phyloP scores from a whole-genome alignment of 768 basidiomycete genomes.

The Nidularia pulvinata region DNA sequence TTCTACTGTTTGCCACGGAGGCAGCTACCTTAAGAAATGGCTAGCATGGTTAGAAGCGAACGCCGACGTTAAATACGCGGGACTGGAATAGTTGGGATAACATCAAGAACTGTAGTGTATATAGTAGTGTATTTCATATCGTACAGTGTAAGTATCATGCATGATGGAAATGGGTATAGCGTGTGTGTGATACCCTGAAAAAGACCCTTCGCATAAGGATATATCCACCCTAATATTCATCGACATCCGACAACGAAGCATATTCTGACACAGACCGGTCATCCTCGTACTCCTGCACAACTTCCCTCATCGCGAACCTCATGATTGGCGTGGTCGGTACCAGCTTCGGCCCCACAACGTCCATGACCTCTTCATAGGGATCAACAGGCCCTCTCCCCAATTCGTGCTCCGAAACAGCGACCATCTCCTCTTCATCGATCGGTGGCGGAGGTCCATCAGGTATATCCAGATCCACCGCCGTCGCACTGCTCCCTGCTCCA shows the following conservation, averaged over 20 bases:
- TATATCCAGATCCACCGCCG: conserved; percentile 29
- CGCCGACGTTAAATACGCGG: conserved; percentile 90
- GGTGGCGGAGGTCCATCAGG: conserved; percentile 36
- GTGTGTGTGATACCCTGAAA: no score
- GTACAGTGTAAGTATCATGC: conserved; percentile 1
- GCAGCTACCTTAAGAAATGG: conserved; percentile 87
- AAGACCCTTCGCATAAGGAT: no score
- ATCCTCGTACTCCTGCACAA: conserved; percentile 82
- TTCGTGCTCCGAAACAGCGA: conserved; percentile 37
- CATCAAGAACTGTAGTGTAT: neutral
- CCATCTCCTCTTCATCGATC: conserved; percentile 41
- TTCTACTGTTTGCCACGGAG: conserved; percentile 85
- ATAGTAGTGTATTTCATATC: neutral
- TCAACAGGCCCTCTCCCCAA: conserved; percentile 15
- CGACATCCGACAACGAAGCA: conserved; percentile 76
- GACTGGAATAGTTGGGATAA: conserved; percentile 45
- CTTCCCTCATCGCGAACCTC: conserved; percentile 82
- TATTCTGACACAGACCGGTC: conserved; percentile 76
- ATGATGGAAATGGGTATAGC: conserved; percentile 4
- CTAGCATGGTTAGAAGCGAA: conserved; percentile 87
- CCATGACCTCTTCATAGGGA: conserved; percentile 47
- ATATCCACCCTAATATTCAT: conserved; percentile 68
- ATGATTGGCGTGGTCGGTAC: conserved; percentile 81
- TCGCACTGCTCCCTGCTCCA: conserved; percentile 35
- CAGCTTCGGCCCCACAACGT: conserved; percentile 74